Conservation (phyloP, 2,329 filamentous ascomycete species). For the Fusarium pseudograminearum region DNA sequence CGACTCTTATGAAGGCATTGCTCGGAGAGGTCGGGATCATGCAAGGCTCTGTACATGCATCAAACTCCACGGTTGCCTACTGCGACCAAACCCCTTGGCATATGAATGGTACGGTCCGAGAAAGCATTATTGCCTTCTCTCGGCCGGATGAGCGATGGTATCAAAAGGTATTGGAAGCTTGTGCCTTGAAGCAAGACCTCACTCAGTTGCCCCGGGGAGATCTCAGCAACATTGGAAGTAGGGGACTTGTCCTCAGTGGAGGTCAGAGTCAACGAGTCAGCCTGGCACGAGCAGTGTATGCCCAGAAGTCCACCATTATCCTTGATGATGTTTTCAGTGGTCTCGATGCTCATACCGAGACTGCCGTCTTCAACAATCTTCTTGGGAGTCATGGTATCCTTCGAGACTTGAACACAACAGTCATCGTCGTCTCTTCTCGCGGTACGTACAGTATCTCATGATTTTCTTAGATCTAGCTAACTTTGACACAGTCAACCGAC, state of each 20-base stretch:
- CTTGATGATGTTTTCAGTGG: constrained; percentile 53
- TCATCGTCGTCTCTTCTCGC: constrained; percentile 29
- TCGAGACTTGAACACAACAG: constrained; percentile 19
- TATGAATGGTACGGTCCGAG: constrained; percentile 49
- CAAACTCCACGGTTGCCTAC: constrained; percentile 30
- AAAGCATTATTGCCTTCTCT: constrained; percentile 51
- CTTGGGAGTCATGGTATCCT: constrained; percentile 44
- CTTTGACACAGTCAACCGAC: constrained; percentile 11
- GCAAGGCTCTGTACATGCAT: constrained; percentile 15
- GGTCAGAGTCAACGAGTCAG: constrained; percentile 53
- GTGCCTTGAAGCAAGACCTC: constrained; percentile 45
- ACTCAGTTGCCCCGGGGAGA: constrained; percentile 49
- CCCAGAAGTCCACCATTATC: constrained; percentile 41
- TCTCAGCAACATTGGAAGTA: constrained; percentile 51
- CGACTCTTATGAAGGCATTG: constrained; percentile 50
- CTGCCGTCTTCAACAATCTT: constrained; percentile 42
- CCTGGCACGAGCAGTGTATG: constrained; percentile 50
- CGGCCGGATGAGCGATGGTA: constrained; percentile 49
- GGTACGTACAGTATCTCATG: not conserved
- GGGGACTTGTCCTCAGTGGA: constrained; percentile 54
- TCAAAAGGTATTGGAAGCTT: constrained; percentile 43
- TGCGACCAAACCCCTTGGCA: constrained; percentile 48
- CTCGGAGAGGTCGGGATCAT: constrained; percentile 46
- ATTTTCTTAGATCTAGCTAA: not conserved
- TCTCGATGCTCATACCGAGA: constrained; percentile 47